Base-by-base conservation (phyloP, 164 flowering plant genomes). In the Chimonanthus salicifolius region DNA sequence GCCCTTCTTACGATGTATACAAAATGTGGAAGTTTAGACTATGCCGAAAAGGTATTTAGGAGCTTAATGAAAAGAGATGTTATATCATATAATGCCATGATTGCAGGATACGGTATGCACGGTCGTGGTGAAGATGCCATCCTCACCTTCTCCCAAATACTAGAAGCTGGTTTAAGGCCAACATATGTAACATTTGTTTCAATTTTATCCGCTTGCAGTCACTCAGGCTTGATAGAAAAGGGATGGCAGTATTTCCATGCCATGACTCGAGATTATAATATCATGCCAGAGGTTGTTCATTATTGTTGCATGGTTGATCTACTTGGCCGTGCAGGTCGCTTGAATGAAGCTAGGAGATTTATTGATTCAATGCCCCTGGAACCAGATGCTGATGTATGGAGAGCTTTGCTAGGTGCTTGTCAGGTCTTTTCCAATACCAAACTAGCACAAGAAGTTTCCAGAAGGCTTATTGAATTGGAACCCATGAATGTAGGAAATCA, bases 261-360 rank as follows among this genome's bases (percentile, higher is more conserved):
- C 20, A 87, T 89, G 91, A 64, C 78, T 70, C 70, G 47, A 47
- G 79, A 85, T 63, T 87, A 82, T 62, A 71, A 75, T 15, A 67
- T 87, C 21, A 71, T 67, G 48, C 90, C 90, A 3, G 81, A 80
- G 48, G 83, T 83, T 75, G 82, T 79, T 74, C 93, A 89, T 78
- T 87, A 86, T 81, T 82, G 85, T 3, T 89, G 90, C 74, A 58
- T 88, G 75, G 88, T 89, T 58, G 92, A 89, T 81, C 84, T 89
- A 16, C 87, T 89, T 64, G 85, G 85, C 4, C 89, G 86, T 78
- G 87, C 80, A 10, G 92, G 92, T n/a, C 72, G 21, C 54, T 74
- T 89, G 60, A 69, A 76, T 70, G 86, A 89, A 83, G 90, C 90
- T 49, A 77, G 46, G 47, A 69, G 80, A 3, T 72, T 88, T 62